Evolutionary conservation across 345 rosid genomes (phyloP).

Genomic region (Euphorbia tirucalli): DNA sequence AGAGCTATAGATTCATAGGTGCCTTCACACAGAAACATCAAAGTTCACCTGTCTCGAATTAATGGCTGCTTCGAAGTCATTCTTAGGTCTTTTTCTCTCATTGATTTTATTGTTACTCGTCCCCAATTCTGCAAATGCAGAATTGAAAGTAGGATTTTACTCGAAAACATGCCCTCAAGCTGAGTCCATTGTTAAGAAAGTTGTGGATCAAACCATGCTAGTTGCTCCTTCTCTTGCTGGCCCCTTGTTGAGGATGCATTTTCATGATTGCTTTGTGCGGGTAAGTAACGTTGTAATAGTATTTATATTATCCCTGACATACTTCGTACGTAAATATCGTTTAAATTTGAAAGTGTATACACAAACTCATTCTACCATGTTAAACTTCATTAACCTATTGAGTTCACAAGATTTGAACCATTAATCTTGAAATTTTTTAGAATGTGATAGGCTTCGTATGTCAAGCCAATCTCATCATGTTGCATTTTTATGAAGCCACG

Average conservation of each 20-base stretch:
- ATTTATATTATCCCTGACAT: no score
- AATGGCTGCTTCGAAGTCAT: slow-evolving; percentile 37
- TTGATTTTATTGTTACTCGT: slow-evolving; percentile 21
- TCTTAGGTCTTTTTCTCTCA: slow-evolving; percentile 26
- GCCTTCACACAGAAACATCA: neutral
- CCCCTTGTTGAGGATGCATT: slow-evolving; percentile 68
- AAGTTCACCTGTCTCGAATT: neutral
- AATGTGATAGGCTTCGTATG: no score
- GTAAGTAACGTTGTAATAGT: slow-evolving; percentile 27
- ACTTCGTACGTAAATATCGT: no score
- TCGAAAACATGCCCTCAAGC: slow-evolving; percentile 43
- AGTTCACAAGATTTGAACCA: no score
- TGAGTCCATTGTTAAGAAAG: slow-evolving; percentile 42
- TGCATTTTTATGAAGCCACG: no score
- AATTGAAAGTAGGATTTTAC: slow-evolving; percentile 59
- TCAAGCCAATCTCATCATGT: no score
- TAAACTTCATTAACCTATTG: no score
- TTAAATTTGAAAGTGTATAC: no score
- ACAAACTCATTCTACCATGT: no score
- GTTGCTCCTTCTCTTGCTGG: slow-evolving; percentile 48
- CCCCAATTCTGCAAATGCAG: slow-evolving; percentile 31
- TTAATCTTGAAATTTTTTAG: no score
- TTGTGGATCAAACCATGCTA: slow-evolving; percentile 28
- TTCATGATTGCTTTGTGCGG: slow-evolving; percentile 80
- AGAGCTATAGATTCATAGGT: no score